Conservation (phyloP, 306 rosid genomes). For the Adenanthera pavonina region DNA sequence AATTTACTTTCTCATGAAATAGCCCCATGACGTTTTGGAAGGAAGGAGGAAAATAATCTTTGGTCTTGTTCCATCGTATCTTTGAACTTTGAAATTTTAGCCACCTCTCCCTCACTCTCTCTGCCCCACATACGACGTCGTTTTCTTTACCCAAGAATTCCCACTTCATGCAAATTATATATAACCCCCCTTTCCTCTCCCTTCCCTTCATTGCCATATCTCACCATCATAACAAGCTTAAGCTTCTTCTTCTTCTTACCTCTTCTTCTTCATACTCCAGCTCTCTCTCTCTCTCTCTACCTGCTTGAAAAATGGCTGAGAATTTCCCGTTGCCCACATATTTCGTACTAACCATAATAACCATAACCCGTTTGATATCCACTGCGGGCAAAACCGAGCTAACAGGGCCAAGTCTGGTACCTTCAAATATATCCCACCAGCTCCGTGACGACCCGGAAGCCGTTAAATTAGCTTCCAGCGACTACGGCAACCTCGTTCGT, state of each 20-base stretch:
- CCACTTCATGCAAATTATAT: constrained; percentile 55
- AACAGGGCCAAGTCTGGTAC: constrained; percentile 26
- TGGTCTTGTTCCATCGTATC: constrained; percentile 45
- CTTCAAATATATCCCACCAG: constrained; percentile 35
- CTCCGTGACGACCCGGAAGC: constrained; percentile 59
- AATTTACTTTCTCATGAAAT: constrained; percentile 20
- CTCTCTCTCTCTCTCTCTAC: constrained; percentile 22
- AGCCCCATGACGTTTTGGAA: constrained; percentile 40
- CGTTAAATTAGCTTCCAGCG: constrained; percentile 57
- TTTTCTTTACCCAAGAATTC: not conserved
- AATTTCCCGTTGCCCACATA: constrained; percentile 34
- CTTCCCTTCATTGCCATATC: constrained; percentile 25
- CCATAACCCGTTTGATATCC: constrained; percentile 50
- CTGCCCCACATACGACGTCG: constrained; percentile 42
- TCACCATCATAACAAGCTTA: not conserved
- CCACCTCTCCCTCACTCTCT: not conserved
- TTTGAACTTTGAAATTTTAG: constrained; percentile 50
- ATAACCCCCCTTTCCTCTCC: constrained; percentile 24
- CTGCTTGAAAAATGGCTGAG: constrained; percentile 49
- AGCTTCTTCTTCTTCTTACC: constrained; percentile 1
- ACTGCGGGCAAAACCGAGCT: constrained; percentile 50
- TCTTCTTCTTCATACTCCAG: not conserved
- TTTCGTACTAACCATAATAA: constrained; percentile 41
- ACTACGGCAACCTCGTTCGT: constrained; percentile 62
- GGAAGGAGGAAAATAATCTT: constrained; percentile 41